Evolutionary conservation across 2,329 filamentous ascomycete species (phyloP), one percentile per base, ranked within the genome.

Genomic region (Thelonectria rubi): DNA sequence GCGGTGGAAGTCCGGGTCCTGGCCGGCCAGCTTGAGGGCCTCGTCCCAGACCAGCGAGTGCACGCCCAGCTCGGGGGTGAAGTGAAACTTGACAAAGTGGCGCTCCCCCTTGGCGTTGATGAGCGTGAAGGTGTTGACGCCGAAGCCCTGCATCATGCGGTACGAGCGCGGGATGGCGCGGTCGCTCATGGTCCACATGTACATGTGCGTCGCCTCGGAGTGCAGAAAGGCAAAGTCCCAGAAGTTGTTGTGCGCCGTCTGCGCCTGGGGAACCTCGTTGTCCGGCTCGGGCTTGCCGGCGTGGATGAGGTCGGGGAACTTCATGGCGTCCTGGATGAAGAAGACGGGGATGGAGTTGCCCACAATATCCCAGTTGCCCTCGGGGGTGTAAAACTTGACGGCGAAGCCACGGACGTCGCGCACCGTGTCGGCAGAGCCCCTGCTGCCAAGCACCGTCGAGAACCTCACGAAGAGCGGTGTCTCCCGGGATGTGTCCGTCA

Each of bases 131-230:
- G 92, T 94, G 76, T 94, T 93, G 68, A 94, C 91, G 55, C 91
- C 91, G 59, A 94, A 94, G 0, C 91, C 91, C 67, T 94, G 90
- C 89, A 94, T 93, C 90, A 93, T 93, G 21, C 91, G 87, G 77
- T 84, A 93, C 0, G 89, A 92, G 2, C 90, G 85, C 1, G 91
- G 91, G 58, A 92, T 92, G 0, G 83, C 82, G 26, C 90, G 84
- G 73, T 93, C 91, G 9, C 86, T 90, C 88, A 93, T 91, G 30
- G 87, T 80, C 91, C 91, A 94, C 82, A 91, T 87, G 68, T 86
- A 90, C 89, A 92, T 93, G 74, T 93, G 90, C 0, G 90, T 92
- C 0, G 89, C 85, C 73, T 94, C 90, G 0, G 86, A 80, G 69
- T 93, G 76, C 54, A 71, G 68, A 65, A 80, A 88, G 42, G 85